Evolutionary conservation across 2,329 filamentous ascomycete genomes (phyloP), one percentile per base, ranked within the genome.

Genomic region (Xylariaceae sp.): DNA sequence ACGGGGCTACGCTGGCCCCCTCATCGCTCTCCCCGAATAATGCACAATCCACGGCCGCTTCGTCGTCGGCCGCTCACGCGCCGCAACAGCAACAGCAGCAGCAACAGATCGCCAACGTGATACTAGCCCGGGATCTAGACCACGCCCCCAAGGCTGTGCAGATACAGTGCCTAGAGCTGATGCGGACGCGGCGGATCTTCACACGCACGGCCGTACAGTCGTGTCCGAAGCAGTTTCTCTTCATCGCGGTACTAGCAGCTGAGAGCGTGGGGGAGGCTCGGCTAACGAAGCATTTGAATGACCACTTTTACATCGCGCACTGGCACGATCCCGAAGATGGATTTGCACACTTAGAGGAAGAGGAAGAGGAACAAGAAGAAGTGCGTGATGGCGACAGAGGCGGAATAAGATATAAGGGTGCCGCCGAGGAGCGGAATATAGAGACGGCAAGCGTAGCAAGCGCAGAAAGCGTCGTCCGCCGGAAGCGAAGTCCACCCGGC

Each of bases 231-330:
- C 81, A 84, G 23, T 96, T 97, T 67, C 75, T 97, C 21, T 86
- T 97, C 59, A 76, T 96, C 24, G 87, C 90, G 1, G 75, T 96
- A n/a, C 75, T 92, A 13, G 63, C 51, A 13, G 50, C 61, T 26
- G 60, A 53, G 29, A 53, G 43, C 1, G 76, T 72, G 16, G 79
- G 77, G 2, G 68, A 69, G 29, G 76, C 72, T 16, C 78, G 77
- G 1, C 76, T 87, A 43, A 80, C 77, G 18, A 73, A 72, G 26
- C 81, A 91, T 62, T 68, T 87, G 71, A 95, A 92, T 64, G 91
- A 97, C 54, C 84, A 89, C 59, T 87, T 97, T 61, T 91, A 92
- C 68, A 86, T 97, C 53, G 93, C 90, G 0, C 92, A 97, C 70
- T 90, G 86, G 75, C 92, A 97, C 65, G 81, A 87, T 52, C 79